Percentiles rank a stretch among this genome's conserved stretches.
phyloP scores from a whole-genome alignment of 2,329 filamentous ascomycete genomes.

The Aspergillus brasiliensis region DNA sequence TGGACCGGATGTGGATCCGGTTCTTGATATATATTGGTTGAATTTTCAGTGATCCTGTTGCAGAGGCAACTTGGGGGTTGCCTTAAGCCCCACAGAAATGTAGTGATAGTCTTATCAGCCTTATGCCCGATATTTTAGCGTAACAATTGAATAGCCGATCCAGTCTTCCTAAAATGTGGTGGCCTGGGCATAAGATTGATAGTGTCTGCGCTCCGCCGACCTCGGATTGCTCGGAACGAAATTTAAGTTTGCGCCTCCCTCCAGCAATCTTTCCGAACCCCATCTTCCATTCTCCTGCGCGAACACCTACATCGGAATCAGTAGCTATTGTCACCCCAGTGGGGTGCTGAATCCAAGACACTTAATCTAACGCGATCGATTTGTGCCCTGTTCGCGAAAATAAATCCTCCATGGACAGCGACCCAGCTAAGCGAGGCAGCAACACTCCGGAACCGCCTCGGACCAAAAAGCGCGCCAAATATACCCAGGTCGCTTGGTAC shows the following conservation, averaged over 20 bases:
- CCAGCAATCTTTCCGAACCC: background rate
- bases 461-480: conserved; percentile 37
- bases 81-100: too few species aligned
- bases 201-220: background rate
- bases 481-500: conserved; percentile 41
- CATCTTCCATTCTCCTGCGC: background rate
- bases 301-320: background rate
- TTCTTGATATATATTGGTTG: background rate
- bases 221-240: conserved; percentile 7
- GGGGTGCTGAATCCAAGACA: background rate
- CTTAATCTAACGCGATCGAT: background rate
- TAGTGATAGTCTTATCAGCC: background rate
- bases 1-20: background rate
- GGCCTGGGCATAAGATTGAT: background rate
- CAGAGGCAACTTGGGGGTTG: too few species aligned
- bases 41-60: too few species aligned
- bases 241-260: background rate
- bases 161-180: too few species aligned
- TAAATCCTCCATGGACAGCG: conserved; percentile 10
- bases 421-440: conserved; percentile 5
- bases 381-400: background rate
- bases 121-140: background rate
- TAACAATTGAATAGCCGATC: too few species aligned
- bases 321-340: background rate
- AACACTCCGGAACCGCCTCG: conserved; percentile 22